phyloP scores from a whole-genome alignment of 805 yeast genomes.

The Wickerhamiella slavikovae region DNA sequence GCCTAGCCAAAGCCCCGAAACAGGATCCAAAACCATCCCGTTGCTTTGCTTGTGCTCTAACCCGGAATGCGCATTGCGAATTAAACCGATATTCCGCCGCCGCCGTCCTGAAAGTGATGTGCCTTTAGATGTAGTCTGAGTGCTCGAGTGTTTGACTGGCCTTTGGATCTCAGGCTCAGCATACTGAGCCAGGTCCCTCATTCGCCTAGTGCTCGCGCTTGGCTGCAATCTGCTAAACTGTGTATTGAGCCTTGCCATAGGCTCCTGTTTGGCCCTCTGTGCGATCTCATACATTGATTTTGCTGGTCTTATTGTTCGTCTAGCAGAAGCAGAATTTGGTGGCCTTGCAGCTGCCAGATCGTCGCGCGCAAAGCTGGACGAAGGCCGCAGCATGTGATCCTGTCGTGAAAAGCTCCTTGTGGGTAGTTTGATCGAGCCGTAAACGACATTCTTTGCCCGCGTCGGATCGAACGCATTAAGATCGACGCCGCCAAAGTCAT shows the following conservation, averaged over 20 bases:
- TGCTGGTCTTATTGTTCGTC: too few relatives aligned
- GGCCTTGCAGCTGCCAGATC: too few relatives aligned
- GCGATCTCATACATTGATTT: too few relatives aligned
- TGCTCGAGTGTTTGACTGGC: neutral
- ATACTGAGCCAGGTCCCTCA: conserved; percentile 12
- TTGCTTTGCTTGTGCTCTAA: conserved; percentile 6
- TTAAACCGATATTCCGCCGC: conserved; percentile 4
- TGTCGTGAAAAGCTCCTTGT: too few relatives aligned
- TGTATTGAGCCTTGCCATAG: too few relatives aligned
- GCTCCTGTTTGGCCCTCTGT: too few relatives aligned
- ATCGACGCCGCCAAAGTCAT: conserved; percentile 6
- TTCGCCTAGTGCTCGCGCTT: conserved; percentile 1
- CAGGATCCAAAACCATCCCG: conserved; percentile 14
- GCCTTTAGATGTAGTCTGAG: neutral
- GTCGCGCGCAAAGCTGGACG: too few relatives aligned
- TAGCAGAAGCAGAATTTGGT: too few relatives aligned
- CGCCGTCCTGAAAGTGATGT: conserved; percentile 1
- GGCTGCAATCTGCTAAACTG: too few relatives aligned
- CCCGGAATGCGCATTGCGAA: conserved; percentile 6
- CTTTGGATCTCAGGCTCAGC: conserved; percentile 7
- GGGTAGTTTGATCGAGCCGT: conserved; percentile 8
- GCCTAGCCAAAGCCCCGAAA: conserved; percentile 13
- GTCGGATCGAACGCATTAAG: conserved; percentile 9
- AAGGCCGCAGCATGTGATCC: too few relatives aligned
- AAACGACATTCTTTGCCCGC: too few relatives aligned